Percentiles rank a stretch among this genome's conserved stretches.
Evolutionary conservation across 1,284 basidiomycete species (phyloP).

Genomic region (Caloboletus firmus): DNA sequence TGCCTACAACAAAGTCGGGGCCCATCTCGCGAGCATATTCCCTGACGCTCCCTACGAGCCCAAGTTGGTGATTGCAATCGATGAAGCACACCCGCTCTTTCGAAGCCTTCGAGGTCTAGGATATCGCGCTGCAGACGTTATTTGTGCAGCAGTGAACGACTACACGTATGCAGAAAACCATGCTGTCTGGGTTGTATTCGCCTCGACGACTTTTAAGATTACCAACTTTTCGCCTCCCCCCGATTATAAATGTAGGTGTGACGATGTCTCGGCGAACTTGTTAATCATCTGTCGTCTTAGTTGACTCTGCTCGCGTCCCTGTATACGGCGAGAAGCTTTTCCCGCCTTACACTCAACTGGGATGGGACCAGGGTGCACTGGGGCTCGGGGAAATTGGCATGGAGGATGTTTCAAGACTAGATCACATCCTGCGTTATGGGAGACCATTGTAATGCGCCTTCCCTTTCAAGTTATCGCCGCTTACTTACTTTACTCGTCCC

Average conservation of each 20-base stretch:
- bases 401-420: neutral
- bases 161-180: constrained; percentile 6
- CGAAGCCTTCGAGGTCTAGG: too few relatives aligned
- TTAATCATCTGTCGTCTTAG: constrained; percentile 24
- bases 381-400: neutral
- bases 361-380: neutral
- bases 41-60: neutral
- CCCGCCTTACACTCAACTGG: neutral
- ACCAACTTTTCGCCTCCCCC: constrained; percentile 8
- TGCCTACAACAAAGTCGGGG: neutral
- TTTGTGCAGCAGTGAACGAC: constrained; percentile 1
- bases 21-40: neutral
- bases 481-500: neutral
- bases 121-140: constrained; percentile 6
- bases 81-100: neutral
- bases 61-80: neutral
- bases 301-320: neutral
- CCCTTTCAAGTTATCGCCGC: neutral
- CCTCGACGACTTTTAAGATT: constrained; percentile 15
- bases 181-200: constrained; percentile 15
- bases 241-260: constrained; percentile 2
- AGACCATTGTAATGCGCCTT: neutral
- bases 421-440: neutral
- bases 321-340: neutral
- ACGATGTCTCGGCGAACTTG: too few relatives aligned